Percentiles rank a stretch among this genome's conserved stretches.
Conservation (phyloP, 75 land plant genomes). For the Pinus albicaulis region DNA sequence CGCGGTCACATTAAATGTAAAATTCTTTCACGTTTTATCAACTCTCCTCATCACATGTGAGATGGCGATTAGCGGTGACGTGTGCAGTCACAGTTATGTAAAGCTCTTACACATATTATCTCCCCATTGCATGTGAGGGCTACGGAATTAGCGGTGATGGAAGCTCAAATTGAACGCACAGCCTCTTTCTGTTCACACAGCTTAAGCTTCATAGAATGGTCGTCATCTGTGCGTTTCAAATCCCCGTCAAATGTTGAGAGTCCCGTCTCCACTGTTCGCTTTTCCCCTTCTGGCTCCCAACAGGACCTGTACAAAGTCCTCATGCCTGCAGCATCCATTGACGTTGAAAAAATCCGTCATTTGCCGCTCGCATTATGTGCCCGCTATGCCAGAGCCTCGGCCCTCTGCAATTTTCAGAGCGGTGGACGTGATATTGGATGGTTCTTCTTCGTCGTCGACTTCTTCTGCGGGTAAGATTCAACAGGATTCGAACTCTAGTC, state of each 20-base stretch:
- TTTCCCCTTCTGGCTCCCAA: slow-evolving; percentile 1
- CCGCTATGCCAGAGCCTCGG: background rate
- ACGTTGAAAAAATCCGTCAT: background rate
- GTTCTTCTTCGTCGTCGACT: background rate
- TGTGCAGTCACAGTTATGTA: too few relatives aligned
- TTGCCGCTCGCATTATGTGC: background rate
- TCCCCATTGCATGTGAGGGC: too few relatives aligned
- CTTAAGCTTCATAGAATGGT: background rate
- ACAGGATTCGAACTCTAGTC: slow-evolving; percentile 1
- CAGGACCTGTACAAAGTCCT: slow-evolving; percentile 8
- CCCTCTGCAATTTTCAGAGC: background rate
- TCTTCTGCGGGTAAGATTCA: background rate
- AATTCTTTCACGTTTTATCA: too few relatives aligned
- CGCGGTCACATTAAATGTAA: too few relatives aligned
- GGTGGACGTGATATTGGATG: background rate
- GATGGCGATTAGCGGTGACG: too few relatives aligned
- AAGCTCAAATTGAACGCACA: too few relatives aligned
- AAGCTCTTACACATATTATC: too few relatives aligned
- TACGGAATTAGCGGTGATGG: too few relatives aligned
- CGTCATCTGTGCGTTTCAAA: background rate
- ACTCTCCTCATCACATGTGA: too few relatives aligned
- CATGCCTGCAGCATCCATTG: background rate
- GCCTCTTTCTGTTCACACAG: too few relatives aligned
- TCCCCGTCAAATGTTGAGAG: slow-evolving; percentile 3
- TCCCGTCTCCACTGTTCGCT: background rate